Conservation (phyloP, 2,329 filamentous ascomycete genomes). For the Cladobotryum mycophilum region DNA sequence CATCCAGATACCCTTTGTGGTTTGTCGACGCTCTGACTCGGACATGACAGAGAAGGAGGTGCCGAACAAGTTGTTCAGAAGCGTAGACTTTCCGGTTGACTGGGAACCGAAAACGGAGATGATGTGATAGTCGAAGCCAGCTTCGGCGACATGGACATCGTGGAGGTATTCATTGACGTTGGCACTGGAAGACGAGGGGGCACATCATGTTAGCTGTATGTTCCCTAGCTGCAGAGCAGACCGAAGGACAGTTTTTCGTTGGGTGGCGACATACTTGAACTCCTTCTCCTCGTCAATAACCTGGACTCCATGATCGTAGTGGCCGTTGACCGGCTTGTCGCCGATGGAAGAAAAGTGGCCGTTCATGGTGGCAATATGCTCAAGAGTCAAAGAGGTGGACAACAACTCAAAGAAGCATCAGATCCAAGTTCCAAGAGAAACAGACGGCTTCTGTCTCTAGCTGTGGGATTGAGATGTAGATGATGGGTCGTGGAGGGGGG, state of each 20-base stretch:
- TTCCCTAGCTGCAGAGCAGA: not conserved
- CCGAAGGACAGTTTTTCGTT: not conserved
- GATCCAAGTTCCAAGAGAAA: not conserved
- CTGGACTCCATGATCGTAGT: conserved; percentile 91
- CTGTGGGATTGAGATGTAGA: not conserved
- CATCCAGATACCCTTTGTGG: conserved; percentile 99
- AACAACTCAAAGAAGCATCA: conserved; percentile 9
- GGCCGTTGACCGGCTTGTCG: conserved; percentile 54
- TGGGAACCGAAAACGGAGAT: conserved; percentile 99
- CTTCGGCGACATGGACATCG: conserved; percentile 70
- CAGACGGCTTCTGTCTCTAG: not conserved
- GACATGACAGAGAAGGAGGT: conserved; percentile 98
- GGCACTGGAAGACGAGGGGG: conserved; percentile 43
- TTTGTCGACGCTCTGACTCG: conserved; percentile 87
- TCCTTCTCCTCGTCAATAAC: conserved; percentile 88
- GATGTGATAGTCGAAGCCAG: conserved; percentile 98
- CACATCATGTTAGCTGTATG: conserved; percentile 11
- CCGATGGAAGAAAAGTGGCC: conserved; percentile 73
- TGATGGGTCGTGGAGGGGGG: not conserved
- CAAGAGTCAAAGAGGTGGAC: conserved; percentile 1
- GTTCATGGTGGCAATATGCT: conserved; percentile 52
- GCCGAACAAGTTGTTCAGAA: conserved; percentile 92
- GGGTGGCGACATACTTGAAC: conserved; percentile 68
- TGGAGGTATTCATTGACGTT: conserved; percentile 77
- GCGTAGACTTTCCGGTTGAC: conserved; percentile 95